Percentiles rank a stretch among this genome's conserved stretches.
Evolutionary conservation across 106 monocot genomes (phyloP).

Genomic region (Dendrobium nobile): DNA sequence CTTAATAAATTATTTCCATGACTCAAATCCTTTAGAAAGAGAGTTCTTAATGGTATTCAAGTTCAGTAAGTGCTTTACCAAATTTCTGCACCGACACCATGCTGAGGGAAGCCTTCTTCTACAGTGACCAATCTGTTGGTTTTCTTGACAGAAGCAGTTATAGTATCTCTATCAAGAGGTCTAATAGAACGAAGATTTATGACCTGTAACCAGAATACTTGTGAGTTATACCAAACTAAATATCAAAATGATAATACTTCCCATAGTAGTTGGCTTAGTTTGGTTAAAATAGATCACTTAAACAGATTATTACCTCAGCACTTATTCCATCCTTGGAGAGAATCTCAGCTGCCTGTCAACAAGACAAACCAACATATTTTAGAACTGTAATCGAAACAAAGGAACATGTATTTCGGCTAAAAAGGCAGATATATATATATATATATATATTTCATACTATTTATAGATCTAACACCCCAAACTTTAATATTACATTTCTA

Average conservation of each 20-base stretch:
- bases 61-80: constrained; percentile 35
- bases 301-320: constrained; percentile 46
- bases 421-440: neutral
- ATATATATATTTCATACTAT: too few species aligned
- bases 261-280: neutral
- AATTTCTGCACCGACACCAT: constrained; percentile 87
- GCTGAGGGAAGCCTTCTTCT: constrained; percentile 96
- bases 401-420: neutral
- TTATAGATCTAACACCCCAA: too few species aligned
- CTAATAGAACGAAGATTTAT: constrained; percentile 92
- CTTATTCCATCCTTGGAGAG: constrained; percentile 71
- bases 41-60: neutral
- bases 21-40: neutral
- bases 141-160: constrained; percentile 83
- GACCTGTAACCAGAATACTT: constrained; percentile 29
- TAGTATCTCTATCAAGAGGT: constrained; percentile 81
- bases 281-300: neutral
- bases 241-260: neutral
- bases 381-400: neutral
- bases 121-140: constrained; percentile 82
- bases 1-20: too few species aligned
- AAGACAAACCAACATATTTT: neutral
- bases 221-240: neutral
- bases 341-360: constrained; percentile 61
- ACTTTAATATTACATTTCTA: too few species aligned